Evolutionary conservation across 139 green algal species (phyloP).

Genomic region (Volvox reticuliferus): DNA sequence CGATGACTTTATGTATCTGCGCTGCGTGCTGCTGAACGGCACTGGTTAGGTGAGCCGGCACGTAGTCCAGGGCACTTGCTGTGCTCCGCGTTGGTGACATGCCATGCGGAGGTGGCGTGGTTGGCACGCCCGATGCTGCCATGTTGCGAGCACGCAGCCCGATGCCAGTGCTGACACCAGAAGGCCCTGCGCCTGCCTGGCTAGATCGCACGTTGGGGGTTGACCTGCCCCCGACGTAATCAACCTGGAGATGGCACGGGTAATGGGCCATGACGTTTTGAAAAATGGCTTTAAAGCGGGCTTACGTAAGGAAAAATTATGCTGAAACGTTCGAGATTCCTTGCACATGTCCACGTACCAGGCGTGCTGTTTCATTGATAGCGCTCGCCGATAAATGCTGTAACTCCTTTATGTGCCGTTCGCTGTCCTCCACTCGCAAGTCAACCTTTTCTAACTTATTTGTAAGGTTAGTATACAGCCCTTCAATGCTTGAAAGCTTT

Average conservation of each 20-base stretch:
- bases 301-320: no score
- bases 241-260: neutral
- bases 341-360: conserved; percentile 33
- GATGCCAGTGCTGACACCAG: neutral
- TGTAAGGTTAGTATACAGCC: conserved; percentile 26
- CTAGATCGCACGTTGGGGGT: neutral
- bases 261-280: neutral
- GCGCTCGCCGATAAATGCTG: conserved; percentile 48
- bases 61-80: conserved; percentile 1
- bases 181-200: neutral
- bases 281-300: no score
- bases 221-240: conserved; percentile 8
- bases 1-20: conserved; percentile 63
- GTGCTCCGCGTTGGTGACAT: neutral
- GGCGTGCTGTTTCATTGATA: conserved; percentile 50
- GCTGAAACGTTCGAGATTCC: no score
- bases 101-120: neutral
- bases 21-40: conserved; percentile 57
- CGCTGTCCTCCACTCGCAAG: conserved; percentile 20
- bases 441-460: conserved; percentile 37
- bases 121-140: neutral
- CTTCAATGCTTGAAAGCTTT: conserved; percentile 43
- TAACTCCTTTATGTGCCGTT: conserved; percentile 47
- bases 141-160: neutral
- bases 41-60: neutral